Evolutionary conservation across 257 asterid species (phyloP), one percentile per base, ranked within the genome.

Genomic region (Mitragyna speciosa): DNA sequence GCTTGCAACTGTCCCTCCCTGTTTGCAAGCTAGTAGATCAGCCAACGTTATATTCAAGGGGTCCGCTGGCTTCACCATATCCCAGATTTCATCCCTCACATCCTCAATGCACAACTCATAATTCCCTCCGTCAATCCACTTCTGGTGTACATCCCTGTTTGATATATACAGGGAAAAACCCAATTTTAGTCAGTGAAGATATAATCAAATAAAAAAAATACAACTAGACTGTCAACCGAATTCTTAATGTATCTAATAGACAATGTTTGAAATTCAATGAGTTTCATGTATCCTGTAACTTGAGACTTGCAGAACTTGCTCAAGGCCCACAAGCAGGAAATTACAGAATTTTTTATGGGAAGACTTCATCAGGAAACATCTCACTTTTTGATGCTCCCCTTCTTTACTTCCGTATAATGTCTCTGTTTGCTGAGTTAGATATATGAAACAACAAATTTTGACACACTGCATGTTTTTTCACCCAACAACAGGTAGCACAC

Each of bases 61-160:
- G 73, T 94, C 97, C 16, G 86, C 84, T 47, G 98, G 98, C 82
- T 94, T 96, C 89, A 96, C 99, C 99, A 92, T 96, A 78, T 96
- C 99, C 98, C 99, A 96, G 54, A 96, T 96, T 88, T 96, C 98
- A 79, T 96, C 97, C 84, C 99, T 89, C 49, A 94, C 99, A 76
- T 96, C 99, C 89, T 96, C 99, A 6, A 96, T 96, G 78, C 98
- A 96, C 59, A 96, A 91, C 85, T 96, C 97, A 67, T 94, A 96
- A 66, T 96, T 96, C 84, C 98, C 99, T 83, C 99, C 98, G 79
- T 96, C 98, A 2, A 92, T 94, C 99, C 99, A 94, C 88, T 94
- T 96, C 75, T 94, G 97, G 86, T 96, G 99, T 61, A 96, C 99
- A 76, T 96, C 99, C 88, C 99, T 96, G 96, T 86, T 90, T 56